Percentiles rank a stretch among this genome's conserved stretches.
These are phyloP conservation scores for Rhinocladiella mackenziei DNA, from an alignment of 2,329 filamentous ascomycete genomes.

Conservation along the genomic window DNA sequence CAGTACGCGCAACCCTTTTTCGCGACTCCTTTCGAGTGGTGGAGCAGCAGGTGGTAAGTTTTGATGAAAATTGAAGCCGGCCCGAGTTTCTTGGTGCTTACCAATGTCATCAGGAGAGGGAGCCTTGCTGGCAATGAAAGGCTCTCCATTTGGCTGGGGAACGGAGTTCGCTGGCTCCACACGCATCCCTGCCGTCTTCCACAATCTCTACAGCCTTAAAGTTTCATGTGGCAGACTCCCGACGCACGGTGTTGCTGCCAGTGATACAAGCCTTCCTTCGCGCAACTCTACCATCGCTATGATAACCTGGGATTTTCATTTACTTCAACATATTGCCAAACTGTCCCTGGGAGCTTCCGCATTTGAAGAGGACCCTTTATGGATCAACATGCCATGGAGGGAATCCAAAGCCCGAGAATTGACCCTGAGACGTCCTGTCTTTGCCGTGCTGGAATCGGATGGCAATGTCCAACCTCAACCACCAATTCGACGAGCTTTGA, in stretches of 20 bases:
- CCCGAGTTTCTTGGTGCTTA: not conserved
- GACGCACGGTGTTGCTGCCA: constrained; percentile 10
- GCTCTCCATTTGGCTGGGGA: constrained; percentile 32
- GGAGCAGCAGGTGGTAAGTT: constrained; percentile 36
- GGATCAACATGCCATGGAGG: constrained; percentile 19
- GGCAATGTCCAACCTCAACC: constrained; percentile 18
- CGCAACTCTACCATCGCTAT: constrained; percentile 32
- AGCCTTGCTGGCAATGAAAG: constrained; percentile 34
- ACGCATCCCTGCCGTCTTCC: constrained; percentile 35
- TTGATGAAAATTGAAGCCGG: not conserved
- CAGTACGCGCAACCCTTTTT: constrained; percentile 39
- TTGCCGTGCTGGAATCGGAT: constrained; percentile 19
- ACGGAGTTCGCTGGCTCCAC: constrained; percentile 38
- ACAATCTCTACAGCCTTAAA: constrained; percentile 23
- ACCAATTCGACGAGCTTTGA: constrained; percentile 17
- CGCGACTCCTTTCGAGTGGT: constrained; percentile 33
- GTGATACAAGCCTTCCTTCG: constrained; percentile 30
- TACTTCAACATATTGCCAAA: constrained; percentile 17
- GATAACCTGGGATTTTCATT: constrained; percentile 28
- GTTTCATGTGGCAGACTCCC: constrained; percentile 7
- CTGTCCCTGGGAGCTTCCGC: constrained; percentile 19
- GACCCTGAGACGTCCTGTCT: constrained; percentile 5
- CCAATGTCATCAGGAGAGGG: constrained; percentile 32
- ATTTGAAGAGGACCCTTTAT: constrained; percentile 11
- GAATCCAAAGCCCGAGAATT: constrained; percentile 10